Conservation (phyloP, 2,329 filamentous ascomycete genomes). For the Stromatinia cepivora region DNA sequence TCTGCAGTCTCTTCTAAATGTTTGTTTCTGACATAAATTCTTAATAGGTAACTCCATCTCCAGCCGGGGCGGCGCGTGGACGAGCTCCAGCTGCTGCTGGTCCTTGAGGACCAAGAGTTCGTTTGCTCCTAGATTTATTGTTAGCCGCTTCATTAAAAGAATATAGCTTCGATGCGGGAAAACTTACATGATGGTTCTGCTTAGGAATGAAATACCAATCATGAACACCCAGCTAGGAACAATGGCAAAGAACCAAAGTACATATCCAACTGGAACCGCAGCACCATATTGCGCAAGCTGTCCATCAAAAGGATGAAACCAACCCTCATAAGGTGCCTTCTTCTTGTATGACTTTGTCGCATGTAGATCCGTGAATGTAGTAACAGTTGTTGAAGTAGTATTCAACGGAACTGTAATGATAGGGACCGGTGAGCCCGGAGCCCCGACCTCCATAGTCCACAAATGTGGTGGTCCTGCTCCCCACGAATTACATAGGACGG, state of each 20-base stretch:
- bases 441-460: slow-evolving; percentile 67
- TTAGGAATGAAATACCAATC: slow-evolving; percentile 71
- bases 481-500: slow-evolving; percentile 75
- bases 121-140: slow-evolving; percentile 27
- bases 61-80: slow-evolving; percentile 34
- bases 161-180: background rate
- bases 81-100: slow-evolving; percentile 28
- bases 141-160: slow-evolving; percentile 22
- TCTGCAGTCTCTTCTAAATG: too few species aligned
- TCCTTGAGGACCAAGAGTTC: slow-evolving; percentile 24
- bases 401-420: slow-evolving; percentile 68
- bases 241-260: slow-evolving; percentile 65
- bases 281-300: slow-evolving; percentile 61
- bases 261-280: slow-evolving; percentile 64
- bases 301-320: slow-evolving; percentile 77
- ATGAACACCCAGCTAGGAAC: slow-evolving; percentile 77
- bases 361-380: slow-evolving; percentile 62
- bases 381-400: slow-evolving; percentile 64
- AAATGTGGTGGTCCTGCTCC: slow-evolving; percentile 63
- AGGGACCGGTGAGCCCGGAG: slow-evolving; percentile 62
- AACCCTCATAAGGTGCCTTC: slow-evolving; percentile 56
- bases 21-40: background rate
- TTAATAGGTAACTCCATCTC: slow-evolving; percentile 32
- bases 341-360: slow-evolving; percentile 54
- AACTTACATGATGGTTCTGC: slow-evolving; percentile 74